Evolutionary conservation across 495 filamentous ascomycete species (phyloP).

Genomic region (Penicillium pancosmium): DNA sequence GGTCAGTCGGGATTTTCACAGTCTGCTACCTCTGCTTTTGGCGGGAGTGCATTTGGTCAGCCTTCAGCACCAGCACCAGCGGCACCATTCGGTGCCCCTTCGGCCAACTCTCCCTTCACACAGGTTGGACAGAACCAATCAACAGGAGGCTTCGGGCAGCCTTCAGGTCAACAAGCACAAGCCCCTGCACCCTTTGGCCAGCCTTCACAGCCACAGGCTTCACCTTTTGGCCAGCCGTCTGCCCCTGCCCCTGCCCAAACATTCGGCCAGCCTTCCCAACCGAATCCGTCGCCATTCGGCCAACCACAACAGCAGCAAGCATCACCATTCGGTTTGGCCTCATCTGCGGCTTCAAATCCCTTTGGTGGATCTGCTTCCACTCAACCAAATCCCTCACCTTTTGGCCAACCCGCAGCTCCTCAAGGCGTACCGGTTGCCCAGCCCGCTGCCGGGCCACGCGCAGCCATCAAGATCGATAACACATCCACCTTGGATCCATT

Average conservation of each 20-base stretch:
- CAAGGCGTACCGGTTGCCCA: constrained; percentile 22
- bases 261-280: constrained; percentile 40
- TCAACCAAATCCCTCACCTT: constrained; percentile 22
- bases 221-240: constrained; percentile 19
- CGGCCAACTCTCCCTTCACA: background rate
- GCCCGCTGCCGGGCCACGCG: constrained; percentile 31
- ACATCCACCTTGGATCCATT: constrained; percentile 39
- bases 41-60: constrained; percentile 23
- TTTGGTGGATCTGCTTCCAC: constrained; percentile 22
- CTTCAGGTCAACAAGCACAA: constrained; percentile 23
- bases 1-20: background rate
- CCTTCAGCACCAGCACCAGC: constrained; percentile 19
- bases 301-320: background rate
- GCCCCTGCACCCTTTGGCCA: constrained; percentile 27
- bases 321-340: constrained; percentile 18
- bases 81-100: constrained; percentile 24
- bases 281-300: constrained; percentile 19
- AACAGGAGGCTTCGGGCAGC: constrained; percentile 15
- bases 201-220: constrained; percentile 24
- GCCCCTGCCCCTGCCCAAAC: constrained; percentile 20
- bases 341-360: background rate
- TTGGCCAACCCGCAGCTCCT: constrained; percentile 32
- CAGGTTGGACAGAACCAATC: constrained; percentile 12
- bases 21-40: background rate
- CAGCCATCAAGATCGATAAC: constrained; percentile 35